These are phyloP conservation scores for Metschnikowia chrysomelidarum DNA, from an alignment of 805 yeast species.

Conservation along the genomic window DNA sequence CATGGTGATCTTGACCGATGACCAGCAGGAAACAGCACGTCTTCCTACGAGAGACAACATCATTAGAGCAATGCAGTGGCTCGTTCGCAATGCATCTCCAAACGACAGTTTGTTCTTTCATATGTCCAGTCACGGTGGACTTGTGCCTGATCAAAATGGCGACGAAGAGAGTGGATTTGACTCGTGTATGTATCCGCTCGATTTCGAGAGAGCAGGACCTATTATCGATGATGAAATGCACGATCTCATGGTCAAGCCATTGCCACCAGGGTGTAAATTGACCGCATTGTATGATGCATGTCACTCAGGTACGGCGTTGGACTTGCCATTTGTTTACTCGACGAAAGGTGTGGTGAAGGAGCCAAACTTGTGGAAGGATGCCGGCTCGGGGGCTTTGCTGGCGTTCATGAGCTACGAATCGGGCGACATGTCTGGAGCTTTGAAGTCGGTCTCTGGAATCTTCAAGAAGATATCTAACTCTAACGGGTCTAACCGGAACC, in stretches of 20 bases:
- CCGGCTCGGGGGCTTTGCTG: constrained; percentile 60
- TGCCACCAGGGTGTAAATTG: constrained; percentile 70
- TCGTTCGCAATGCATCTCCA: constrained; percentile 67
- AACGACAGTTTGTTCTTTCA: constrained; percentile 81
- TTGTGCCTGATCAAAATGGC: constrained; percentile 62
- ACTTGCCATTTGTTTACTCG: constrained; percentile 76
- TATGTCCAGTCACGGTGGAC: constrained; percentile 87
- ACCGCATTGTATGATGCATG: constrained; percentile 84
- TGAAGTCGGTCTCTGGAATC: constrained; percentile 33
- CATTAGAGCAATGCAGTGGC: constrained; percentile 78
- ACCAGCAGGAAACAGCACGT: constrained; percentile 41
- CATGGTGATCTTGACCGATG: constrained; percentile 62
- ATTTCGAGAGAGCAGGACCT: constrained; percentile 64
- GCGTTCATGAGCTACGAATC: constrained; percentile 23
- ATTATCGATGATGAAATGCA: constrained; percentile 76
- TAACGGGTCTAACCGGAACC: constrained; percentile 23
- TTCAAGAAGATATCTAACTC: constrained; percentile 30
- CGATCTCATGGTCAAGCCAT: constrained; percentile 62
- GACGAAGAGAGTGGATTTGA: constrained; percentile 76
- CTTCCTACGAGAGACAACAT: constrained; percentile 71
- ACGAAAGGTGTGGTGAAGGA: constrained; percentile 83
- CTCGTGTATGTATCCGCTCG: constrained; percentile 72
- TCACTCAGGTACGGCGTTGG: constrained; percentile 82
- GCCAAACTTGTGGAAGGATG: constrained; percentile 73
- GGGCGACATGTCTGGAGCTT: constrained; percentile 38